Percentiles rank a stretch among this genome's conserved stretches.
Conservation (phyloP, 2,329 filamentous ascomycete genomes). For the Aspergillus brunneoviolaceus region DNA sequence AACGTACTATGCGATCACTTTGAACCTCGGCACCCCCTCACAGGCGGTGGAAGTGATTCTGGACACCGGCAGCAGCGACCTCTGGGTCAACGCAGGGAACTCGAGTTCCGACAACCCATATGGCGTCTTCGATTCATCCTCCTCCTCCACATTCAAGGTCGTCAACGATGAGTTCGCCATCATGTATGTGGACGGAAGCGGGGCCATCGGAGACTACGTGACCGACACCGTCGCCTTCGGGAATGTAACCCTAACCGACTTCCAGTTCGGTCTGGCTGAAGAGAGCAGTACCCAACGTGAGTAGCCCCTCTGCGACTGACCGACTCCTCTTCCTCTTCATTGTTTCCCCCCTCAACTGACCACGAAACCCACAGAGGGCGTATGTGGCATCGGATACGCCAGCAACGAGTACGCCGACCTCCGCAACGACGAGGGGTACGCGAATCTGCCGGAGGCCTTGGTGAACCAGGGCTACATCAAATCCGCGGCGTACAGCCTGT, state of each 20-base stretch:
- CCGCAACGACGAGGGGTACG: constrained; percentile 24
- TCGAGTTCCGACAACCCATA: constrained; percentile 60
- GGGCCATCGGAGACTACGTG: constrained; percentile 72
- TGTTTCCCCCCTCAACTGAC: not conserved
- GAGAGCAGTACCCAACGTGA: constrained; percentile 10
- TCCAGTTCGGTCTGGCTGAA: constrained; percentile 15
- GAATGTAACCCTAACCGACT: constrained; percentile 4
- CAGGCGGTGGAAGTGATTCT: constrained; percentile 55
- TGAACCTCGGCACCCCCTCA: constrained; percentile 54
- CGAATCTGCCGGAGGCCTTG: constrained; percentile 66
- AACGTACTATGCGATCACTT: constrained; percentile 35
- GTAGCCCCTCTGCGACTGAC: constrained; percentile 65
- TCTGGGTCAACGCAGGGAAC: constrained; percentile 63
- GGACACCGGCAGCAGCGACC: constrained; percentile 60
- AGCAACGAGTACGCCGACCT: constrained; percentile 64
- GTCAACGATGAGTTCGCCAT: constrained; percentile 76
- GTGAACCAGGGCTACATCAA: constrained; percentile 58
- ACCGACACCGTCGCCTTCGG: constrained; percentile 11
- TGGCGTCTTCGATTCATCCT: constrained; percentile 68
- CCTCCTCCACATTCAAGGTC: constrained; percentile 70
- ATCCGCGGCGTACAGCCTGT: constrained; percentile 69
- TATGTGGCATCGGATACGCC: constrained; percentile 78
- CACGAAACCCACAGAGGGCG: constrained; percentile 43
- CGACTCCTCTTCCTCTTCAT: not conserved
- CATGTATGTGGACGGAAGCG: constrained; percentile 75